A percentile compares a stretch with the other conserved stretches of the same genome.
Evolutionary conservation across 352 stramenopile genomes (phyloP).

Genomic region (Phytophthora capsici): DNA sequence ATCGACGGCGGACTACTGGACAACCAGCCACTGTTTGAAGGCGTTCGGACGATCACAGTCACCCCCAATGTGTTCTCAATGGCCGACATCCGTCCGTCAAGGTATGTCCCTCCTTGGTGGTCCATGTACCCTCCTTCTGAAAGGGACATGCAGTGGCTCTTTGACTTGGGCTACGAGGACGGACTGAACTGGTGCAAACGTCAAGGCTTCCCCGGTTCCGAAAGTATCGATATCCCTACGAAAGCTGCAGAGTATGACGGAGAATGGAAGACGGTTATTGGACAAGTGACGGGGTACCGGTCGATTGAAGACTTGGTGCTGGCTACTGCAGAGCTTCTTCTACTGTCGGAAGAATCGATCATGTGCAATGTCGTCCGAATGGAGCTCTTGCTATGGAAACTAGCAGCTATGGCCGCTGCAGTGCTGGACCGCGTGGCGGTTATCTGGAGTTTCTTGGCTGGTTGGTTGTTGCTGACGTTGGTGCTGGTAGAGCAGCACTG

Average conservation of each 20-base stretch:
- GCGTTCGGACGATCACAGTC: constrained; percentile 41
- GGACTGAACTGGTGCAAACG: constrained; percentile 41
- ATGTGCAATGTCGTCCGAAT: constrained; percentile 20
- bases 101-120: constrained; percentile 71
- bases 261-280: constrained; percentile 37
- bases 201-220: constrained; percentile 15
- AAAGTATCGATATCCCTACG: constrained; percentile 37
- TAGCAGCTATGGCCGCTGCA: constrained; percentile 14
- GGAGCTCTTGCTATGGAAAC: constrained; percentile 33
- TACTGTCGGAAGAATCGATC: constrained; percentile 26
- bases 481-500: constrained; percentile 21
- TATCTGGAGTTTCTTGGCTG: constrained; percentile 22
- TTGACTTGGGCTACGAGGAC: constrained; percentile 58
- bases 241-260: constrained; percentile 30
- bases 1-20: constrained; percentile 66
- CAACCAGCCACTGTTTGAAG: constrained; percentile 55
- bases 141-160: constrained; percentile 63
- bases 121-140: constrained; percentile 59
- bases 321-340: constrained; percentile 10
- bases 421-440: constrained; percentile 25
- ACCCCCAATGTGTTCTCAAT: constrained; percentile 39
- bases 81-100: constrained; percentile 67
- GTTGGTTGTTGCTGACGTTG: constrained; percentile 11
- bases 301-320: constrained; percentile 32
- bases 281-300: constrained; percentile 35